phyloP scores from a whole-genome alignment of 2,329 filamentous ascomycete genomes.

The Cylindrodendrum hubeiense region DNA sequence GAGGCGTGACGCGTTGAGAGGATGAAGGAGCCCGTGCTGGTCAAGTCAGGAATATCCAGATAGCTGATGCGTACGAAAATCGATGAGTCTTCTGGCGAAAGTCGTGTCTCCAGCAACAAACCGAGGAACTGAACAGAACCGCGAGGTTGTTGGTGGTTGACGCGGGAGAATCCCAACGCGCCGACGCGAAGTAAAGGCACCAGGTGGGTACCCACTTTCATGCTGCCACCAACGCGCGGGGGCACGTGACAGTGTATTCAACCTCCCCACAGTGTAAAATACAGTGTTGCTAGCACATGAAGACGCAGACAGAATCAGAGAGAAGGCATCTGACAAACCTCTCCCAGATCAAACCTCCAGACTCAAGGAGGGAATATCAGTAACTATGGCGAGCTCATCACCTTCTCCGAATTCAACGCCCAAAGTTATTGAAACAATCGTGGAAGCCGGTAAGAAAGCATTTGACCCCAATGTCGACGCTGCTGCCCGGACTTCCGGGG shows the following conservation, averaged over 20 bases:
- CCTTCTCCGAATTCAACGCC: conserved; percentile 35
- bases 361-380: conserved; percentile 10
- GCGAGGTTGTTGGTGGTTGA: conserved; percentile 31
- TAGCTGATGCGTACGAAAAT: conserved; percentile 34
- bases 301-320: conserved; percentile 26
- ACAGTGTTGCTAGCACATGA: conserved; percentile 41
- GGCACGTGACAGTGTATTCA: conserved; percentile 44
- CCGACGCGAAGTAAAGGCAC: conserved; percentile 24
- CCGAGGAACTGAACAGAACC: conserved; percentile 29
- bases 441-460: conserved; percentile 60
- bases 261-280: conserved; percentile 22
- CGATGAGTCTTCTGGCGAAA: conserved; percentile 14
- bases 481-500: conserved; percentile 50
- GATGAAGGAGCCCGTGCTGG: conserved; percentile 60
- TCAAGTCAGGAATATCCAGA: conserved; percentile 28
- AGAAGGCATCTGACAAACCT: conserved; percentile 36
- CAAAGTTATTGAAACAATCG: conserved; percentile 50
- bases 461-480: conserved; percentile 59
- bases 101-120: conserved; percentile 35
- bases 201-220: conserved; percentile 23
- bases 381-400: conserved; percentile 45
- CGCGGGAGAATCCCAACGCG: conserved; percentile 12
- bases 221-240: conserved; percentile 21
- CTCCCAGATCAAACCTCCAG: neutral
- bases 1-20: conserved; percentile 75